These are phyloP conservation scores for Nelumbo lutea DNA, from an alignment of 164 flowering plant species.

Conservation along the genomic window DNA sequence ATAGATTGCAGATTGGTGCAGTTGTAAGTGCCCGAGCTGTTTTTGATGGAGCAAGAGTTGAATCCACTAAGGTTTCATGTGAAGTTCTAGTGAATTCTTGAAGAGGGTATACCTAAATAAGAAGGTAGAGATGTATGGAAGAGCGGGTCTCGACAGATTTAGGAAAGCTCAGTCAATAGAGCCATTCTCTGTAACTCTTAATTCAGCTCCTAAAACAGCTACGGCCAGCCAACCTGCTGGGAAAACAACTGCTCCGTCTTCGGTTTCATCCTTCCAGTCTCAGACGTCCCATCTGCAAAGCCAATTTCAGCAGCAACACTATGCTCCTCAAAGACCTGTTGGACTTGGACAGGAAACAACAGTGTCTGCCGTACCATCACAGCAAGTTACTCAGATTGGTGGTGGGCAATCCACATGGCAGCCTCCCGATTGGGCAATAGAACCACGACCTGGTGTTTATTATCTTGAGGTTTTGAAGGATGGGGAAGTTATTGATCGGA, in stretches of 20 bases:
- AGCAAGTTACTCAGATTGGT: conserved; percentile 70
- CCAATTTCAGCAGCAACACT: conserved; percentile 27
- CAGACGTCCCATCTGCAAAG: conserved; percentile 22
- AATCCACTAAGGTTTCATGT: not conserved
- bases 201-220: conserved; percentile 36
- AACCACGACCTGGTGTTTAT: conserved; percentile 83
- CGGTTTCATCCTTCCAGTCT: conserved; percentile 18
- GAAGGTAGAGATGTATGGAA: conserved; percentile 63
- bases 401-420: conserved; percentile 92
- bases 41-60: conserved; percentile 2
- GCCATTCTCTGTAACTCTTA: conserved; percentile 68
- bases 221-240: conserved; percentile 13
- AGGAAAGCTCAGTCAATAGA: conserved; percentile 86
- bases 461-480: conserved; percentile 91
- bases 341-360: conserved; percentile 24
- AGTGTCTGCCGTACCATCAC: conserved; percentile 26
- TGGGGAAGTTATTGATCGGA: conserved; percentile 65
- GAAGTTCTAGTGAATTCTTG: not conserved
- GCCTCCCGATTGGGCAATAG: conserved; percentile 99
- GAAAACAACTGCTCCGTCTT: conserved; percentile 14
- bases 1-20: conserved; percentile 5
- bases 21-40: not conserved
- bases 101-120: conserved; percentile 1
- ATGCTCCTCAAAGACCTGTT: conserved; percentile 19
- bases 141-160: conserved; percentile 87